phyloP scores from a whole-genome alignment of 768 basidiomycete genomes.

The Pulveroboletus sp. region DNA sequence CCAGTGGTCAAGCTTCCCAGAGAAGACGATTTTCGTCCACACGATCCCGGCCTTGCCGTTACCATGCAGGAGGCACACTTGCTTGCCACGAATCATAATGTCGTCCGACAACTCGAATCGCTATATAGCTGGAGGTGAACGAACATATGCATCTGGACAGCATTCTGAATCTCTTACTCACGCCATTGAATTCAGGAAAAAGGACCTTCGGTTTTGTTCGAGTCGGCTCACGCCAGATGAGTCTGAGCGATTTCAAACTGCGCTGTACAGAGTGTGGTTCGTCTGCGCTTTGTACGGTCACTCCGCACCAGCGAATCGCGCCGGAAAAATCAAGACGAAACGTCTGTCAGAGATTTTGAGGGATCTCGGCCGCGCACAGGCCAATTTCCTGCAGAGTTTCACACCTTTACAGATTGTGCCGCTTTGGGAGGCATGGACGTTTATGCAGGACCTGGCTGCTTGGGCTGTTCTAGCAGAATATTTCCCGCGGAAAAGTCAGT shows the following conservation, averaged over 20 bases:
- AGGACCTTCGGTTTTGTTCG: slow-evolving; percentile 32
- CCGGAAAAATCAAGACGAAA: slow-evolving; percentile 9
- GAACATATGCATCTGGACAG: neutral
- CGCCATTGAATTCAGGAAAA: slow-evolving; percentile 26
- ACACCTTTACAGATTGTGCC: neutral
- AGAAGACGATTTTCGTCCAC: slow-evolving; percentile 7
- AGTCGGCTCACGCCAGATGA: slow-evolving; percentile 33
- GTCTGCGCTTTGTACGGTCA: slow-evolving; percentile 14
- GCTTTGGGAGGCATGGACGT: slow-evolving; percentile 8
- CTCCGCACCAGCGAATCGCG: slow-evolving; percentile 7
- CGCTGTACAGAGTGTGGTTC: slow-evolving; percentile 30
- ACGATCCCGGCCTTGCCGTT: neutral
- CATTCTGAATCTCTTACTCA: slow-evolving; percentile 1
- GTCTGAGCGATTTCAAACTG: slow-evolving; percentile 29
- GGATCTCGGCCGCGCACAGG: slow-evolving; percentile 1
- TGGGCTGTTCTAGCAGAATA: slow-evolving; percentile 10
- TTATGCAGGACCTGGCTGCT: slow-evolving; percentile 8
- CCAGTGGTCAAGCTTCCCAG: slow-evolving; percentile 9
- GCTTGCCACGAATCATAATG: slow-evolving; percentile 16
- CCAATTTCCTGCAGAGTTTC: slow-evolving; percentile 10
- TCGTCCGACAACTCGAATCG: slow-evolving; percentile 13
- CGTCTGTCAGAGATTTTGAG: slow-evolving; percentile 2
- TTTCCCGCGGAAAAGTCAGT: slow-evolving; percentile 9
- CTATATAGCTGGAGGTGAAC: slow-evolving; percentile 23
- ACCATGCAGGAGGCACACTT: slow-evolving; percentile 12